Evolutionary conservation across 306 rosid genomes (phyloP), one percentile per base, ranked within the genome.

Genomic region (Cicer cuneatum): DNA sequence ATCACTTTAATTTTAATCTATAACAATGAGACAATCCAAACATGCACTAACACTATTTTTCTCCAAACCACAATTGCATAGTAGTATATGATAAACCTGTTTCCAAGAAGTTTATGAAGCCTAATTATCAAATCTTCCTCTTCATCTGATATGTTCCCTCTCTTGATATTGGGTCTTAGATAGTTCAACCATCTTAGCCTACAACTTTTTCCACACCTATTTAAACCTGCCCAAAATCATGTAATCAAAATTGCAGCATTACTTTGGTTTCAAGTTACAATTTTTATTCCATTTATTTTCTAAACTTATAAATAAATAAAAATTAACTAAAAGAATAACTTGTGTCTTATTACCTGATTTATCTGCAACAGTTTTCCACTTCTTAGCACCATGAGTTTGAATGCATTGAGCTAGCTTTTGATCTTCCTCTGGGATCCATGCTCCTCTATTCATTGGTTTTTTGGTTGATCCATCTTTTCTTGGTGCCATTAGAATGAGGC

Each of bases 151-250:
- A 89, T 86, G 81, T 89, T 89, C 18, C 93, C 93, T 68, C 90
- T 85, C 82, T 89, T 89, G 80, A 89, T 89, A 59, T 89, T 86
- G 63, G 93, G 93, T 65, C 90, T 85, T 16, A 86, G 85, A 74
- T 89, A 89, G 61, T 89, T 89, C 51, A 89, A 42, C 93, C 93
- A 89, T 81, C 93, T 67, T 82, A 89, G 53, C 38, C 89, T 85
- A 73, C 90, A 89, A 81, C 93, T 89, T 83, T 89, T 89, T 42
- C 89, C 90, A 12, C 88, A 75, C 47, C 90, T 79, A 41, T 84
- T 81, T 10, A 84, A 64, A 59, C 86, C 88, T 85, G 63, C 62
- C 64, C 49, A 57, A 70, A 42, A 48, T 12, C 72, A 66, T 48
- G 46, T 14, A 13, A 66, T 56, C 6, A 40, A 56, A 21, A 45